Percentiles rank a stretch among this genome's conserved stretches.
These are phyloP conservation scores for Pichia sp. DNA, from an alignment of 1,139 yeast genomes.

Conservation along the genomic window DNA sequence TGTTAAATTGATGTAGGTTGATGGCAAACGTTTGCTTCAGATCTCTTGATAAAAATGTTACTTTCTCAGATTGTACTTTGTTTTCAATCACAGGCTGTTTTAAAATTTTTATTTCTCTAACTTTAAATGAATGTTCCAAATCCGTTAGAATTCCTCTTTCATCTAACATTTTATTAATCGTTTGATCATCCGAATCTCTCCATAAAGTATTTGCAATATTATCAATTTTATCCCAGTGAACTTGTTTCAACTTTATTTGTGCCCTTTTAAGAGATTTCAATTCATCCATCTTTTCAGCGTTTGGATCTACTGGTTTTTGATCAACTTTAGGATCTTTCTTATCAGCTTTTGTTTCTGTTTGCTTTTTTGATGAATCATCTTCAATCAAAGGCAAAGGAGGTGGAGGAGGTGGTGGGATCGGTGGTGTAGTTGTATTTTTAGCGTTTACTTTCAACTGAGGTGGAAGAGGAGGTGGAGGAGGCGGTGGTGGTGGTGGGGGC, in stretches of 20 bases:
- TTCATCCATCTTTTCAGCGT: constrained; percentile 9
- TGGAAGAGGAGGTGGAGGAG: constrained; percentile 4
- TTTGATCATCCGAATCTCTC: constrained; percentile 50
- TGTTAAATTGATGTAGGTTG: constrained; percentile 58
- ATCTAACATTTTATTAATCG: constrained; percentile 45
- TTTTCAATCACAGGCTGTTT: constrained; percentile 5
- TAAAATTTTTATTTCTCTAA: constrained; percentile 36
- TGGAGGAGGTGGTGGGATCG: background rate
- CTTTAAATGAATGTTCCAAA: constrained; percentile 72
- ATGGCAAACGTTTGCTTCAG: constrained; percentile 75
- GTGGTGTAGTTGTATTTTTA: background rate
- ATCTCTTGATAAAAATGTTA: constrained; percentile 61
- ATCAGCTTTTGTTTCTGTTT: background rate
- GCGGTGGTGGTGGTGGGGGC: constrained; percentile 1
- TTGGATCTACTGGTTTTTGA: constrained; percentile 14
- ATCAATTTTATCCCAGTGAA: constrained; percentile 90
- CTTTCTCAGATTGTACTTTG: constrained; percentile 31
- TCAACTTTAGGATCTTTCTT: background rate
- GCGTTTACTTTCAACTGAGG: background rate
- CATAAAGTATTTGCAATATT: constrained; percentile 72
- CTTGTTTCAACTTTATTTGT: constrained; percentile 68
- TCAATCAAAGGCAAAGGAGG: constrained; percentile 10
- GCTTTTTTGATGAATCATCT: background rate
- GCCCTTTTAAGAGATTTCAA: constrained; percentile 38
- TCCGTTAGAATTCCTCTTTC: constrained; percentile 72